These are phyloP conservation scores for Oropetium thomaeum DNA, from an alignment of 176 grass and related monocot genomes.

Conservation along the genomic window DNA sequence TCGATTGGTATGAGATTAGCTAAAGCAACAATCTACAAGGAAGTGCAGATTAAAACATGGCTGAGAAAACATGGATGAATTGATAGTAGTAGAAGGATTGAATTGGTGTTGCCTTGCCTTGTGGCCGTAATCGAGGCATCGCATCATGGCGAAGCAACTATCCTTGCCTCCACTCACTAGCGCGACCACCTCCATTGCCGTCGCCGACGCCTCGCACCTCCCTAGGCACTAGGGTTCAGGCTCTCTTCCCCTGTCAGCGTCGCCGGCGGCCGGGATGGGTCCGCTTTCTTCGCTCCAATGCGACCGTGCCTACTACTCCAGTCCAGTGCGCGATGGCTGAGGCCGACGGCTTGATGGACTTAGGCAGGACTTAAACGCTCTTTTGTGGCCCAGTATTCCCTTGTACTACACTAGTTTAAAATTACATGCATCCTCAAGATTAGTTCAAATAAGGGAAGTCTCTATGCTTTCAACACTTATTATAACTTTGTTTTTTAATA, in stretches of 20 bases:
- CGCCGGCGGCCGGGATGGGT: not conserved
- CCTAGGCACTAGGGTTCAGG: conserved; percentile 3
- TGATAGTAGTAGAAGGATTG: not conserved
- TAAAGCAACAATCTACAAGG: conserved; percentile 64
- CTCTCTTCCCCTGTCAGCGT: not conserved
- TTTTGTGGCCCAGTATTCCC: no score
- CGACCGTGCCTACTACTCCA: no score
- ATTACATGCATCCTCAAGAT: no score
- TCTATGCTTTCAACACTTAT: no score
- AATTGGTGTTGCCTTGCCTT: conserved; percentile 31
- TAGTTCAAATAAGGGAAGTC: no score
- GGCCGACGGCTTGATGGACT: not conserved
- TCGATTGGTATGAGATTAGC: conserved; percentile 84
- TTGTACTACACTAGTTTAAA: no score
- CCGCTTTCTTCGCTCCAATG: not conserved
- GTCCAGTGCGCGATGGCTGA: not conserved
- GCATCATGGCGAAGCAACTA: conserved; percentile 98
- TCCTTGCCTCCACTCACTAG: conserved; percentile 97
- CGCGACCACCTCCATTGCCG: conserved; percentile 92
- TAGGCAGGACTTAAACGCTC: not conserved
- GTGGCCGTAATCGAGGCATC: conserved; percentile 89
- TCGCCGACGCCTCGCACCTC: not conserved
- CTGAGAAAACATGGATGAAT: not conserved
- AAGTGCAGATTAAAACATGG: not conserved
- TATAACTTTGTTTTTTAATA: no score